Percentiles rank a stretch among this genome's conserved stretches.
phyloP scores from a whole-genome alignment of 2,329 filamentous ascomycete species.

The Colletotrichum gigasporum region DNA sequence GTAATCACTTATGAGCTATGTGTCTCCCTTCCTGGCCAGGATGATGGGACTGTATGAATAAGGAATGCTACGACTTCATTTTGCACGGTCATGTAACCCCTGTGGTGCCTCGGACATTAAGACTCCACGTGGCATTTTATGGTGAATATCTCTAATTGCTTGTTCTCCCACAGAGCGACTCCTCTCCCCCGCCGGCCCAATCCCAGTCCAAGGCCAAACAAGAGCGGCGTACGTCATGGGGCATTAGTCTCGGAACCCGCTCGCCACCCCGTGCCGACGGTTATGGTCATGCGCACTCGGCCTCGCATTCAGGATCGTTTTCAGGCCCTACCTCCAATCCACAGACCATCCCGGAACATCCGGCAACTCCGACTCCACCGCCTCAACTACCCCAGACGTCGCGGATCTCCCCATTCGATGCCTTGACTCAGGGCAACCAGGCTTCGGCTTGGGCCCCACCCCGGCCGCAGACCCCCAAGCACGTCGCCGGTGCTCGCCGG shows the following conservation, averaged over 20 bases:
- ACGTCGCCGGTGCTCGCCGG: constrained; percentile 33
- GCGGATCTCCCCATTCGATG: constrained; percentile 34
- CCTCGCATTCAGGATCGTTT: constrained; percentile 18
- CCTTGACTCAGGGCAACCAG: constrained; percentile 31
- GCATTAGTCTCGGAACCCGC: constrained; percentile 46
- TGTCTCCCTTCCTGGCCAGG: constrained; percentile 38
- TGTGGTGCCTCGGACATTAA: constrained; percentile 28
- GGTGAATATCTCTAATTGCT: constrained; percentile 36
- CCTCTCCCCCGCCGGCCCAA: constrained; percentile 45
- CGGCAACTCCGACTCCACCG: constrained; percentile 26
- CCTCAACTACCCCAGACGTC: constrained; percentile 34
- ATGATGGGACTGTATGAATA: constrained; percentile 50
- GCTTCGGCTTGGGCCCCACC: constrained; percentile 32
- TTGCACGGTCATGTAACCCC: constrained; percentile 37
- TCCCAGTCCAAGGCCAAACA: constrained; percentile 47
- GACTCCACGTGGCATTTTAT: constrained; percentile 23
- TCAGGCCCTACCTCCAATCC: constrained; percentile 2
- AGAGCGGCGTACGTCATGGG: constrained; percentile 57
- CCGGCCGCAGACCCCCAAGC: constrained; percentile 30
- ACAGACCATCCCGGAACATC: constrained; percentile 27
- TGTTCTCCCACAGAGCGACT: constrained; percentile 47
- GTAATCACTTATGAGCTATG: constrained; percentile 22
- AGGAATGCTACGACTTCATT: constrained; percentile 51
- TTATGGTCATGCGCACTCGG: constrained; percentile 19
- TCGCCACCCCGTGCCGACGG: constrained; percentile 38